Conservation (phyloP, 1,284 basidiomycete genomes). For the Heterobasidion parviporum region DNA sequence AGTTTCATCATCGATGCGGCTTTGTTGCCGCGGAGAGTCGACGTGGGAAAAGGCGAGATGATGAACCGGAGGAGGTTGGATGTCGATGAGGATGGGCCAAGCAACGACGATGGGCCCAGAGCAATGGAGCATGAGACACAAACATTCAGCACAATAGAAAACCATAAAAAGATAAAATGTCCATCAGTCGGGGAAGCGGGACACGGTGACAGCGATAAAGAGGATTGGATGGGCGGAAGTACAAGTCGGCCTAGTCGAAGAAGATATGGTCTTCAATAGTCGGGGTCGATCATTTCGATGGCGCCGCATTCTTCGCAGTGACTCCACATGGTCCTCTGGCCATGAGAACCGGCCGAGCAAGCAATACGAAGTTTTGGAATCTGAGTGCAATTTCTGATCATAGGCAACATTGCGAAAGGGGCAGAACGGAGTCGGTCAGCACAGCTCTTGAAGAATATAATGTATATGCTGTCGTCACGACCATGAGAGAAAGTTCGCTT, state of each 20-base stretch:
- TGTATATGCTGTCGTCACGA: slow-evolving; percentile 1
- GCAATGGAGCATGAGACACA: neutral
- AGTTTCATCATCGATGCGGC: neutral
- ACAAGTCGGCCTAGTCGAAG: neutral
- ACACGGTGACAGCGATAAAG: no score
- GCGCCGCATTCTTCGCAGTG: slow-evolving; percentile 82
- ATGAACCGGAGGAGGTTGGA: neutral
- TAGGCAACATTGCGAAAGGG: neutral
- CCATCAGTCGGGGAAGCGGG: neutral
- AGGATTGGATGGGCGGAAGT: neutral
- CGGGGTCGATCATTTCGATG: slow-evolving; percentile 77
- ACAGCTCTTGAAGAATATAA: slow-evolving; percentile 5
- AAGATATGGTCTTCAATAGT: slow-evolving; percentile 25
- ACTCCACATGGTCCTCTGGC: slow-evolving; percentile 66
- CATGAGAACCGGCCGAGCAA: slow-evolving; percentile 25
- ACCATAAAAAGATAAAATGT: neutral
- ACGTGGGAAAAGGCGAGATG: neutral
- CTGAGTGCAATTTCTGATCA: slow-evolving; percentile 48
- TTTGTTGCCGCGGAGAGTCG: neutral
- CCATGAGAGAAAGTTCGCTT: slow-evolving; percentile 23
- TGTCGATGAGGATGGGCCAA: neutral
- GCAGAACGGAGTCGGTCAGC: slow-evolving; percentile 13
- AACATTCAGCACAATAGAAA: neutral
- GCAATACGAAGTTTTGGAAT: slow-evolving; percentile 52
- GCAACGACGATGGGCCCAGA: neutral